A percentile compares a stretch with the other conserved stretches of the same genome.
Conservation (phyloP, 2,329 filamentous ascomycete genomes). For the Penicillium corylophilum region DNA sequence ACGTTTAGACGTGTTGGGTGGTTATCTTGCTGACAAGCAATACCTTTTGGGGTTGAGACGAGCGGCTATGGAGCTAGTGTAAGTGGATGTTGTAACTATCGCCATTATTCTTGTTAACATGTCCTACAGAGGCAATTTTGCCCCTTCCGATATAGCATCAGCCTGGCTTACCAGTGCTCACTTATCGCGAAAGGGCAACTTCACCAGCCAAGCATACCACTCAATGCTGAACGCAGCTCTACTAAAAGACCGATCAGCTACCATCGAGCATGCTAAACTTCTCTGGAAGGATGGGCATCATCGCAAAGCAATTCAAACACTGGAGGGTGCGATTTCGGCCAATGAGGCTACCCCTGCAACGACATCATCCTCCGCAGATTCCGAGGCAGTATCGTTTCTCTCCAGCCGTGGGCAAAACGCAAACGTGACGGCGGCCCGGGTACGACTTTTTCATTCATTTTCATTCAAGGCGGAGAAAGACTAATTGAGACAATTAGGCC, state of each 20-base stretch:
- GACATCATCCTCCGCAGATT: slow-evolving; percentile 39
- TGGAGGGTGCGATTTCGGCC: slow-evolving; percentile 80
- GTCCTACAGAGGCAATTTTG: slow-evolving; percentile 53
- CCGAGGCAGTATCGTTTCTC: slow-evolving; percentile 36
- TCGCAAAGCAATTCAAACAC: slow-evolving; percentile 87
- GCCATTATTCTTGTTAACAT: slow-evolving; percentile 25
- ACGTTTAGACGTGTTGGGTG: slow-evolving; percentile 84
- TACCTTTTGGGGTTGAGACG: slow-evolving; percentile 83
- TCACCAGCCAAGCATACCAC: slow-evolving; percentile 85
- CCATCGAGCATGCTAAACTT: slow-evolving; percentile 89
- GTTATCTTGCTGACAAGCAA: slow-evolving; percentile 89
- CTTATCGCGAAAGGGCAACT: slow-evolving; percentile 80
- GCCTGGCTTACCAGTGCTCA: slow-evolving; percentile 84
- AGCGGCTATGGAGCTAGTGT: slow-evolving; percentile 78
- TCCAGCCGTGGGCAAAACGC: slow-evolving; percentile 47
- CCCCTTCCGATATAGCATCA: slow-evolving; percentile 71
- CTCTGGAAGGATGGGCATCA: slow-evolving; percentile 93
- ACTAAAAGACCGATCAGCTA: slow-evolving; percentile 80
- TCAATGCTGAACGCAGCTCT: slow-evolving; percentile 85
- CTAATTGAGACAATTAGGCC: slow-evolving; percentile 51
- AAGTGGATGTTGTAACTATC: not conserved
- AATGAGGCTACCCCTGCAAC: slow-evolving; percentile 66
- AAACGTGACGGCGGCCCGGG: slow-evolving; percentile 52
- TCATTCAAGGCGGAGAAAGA: not conserved
- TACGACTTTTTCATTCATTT: slow-evolving; percentile 17